Base-by-base conservation (phyloP, 2,329 filamentous ascomycete species). In the Trichoderma sp. region DNA sequence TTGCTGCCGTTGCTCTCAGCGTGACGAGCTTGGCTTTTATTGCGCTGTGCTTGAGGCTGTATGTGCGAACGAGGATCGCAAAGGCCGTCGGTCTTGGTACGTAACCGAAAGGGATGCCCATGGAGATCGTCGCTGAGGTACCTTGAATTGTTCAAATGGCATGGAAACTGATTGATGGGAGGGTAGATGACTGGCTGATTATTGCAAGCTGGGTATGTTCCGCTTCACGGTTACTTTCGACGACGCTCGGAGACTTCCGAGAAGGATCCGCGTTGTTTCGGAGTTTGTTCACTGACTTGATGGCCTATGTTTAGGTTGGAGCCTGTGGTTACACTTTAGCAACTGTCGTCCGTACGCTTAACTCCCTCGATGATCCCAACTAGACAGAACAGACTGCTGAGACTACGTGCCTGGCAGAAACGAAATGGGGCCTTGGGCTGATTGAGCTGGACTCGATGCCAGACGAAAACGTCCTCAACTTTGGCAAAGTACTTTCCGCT, bases 381-480 rank as follows among this genome's bases (percentile, higher is more conserved):
- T 34, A 34, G n/a, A 30, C 6, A 21, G 12, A 14, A 60, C 50
- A 7, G 19, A 39, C 34, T 3, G 17, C 10, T 34, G 19, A 19
- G 19, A 19, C 10, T 17, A 50, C 17, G 9, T 41, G 2, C 19
- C 2, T 24, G n/a, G 10, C 55, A 81, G 79, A 81, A 68, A 79
- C 79, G 48, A 79, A 74, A 78, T 81, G 75, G 74, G 79, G 79
- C 0, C 72, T 81, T 0, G 79, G 79, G 5, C 67, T 81, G 1
- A 69, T 69, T 45, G 65, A 70, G 10, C 66, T 78, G 3, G 66
- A 72, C 1, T 76, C 80, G 51, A 73, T 81, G 68, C 79, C 79
- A 0, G 17, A 39, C 0, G 66, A 78, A 41, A 79, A 81, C 57
- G 50, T 78, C 14, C 74, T 74, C 47, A 71, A 74, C 43, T 81